phyloP scores from a whole-genome alignment of 140 eudicot genomes.

The Bidens hawaiensis region DNA sequence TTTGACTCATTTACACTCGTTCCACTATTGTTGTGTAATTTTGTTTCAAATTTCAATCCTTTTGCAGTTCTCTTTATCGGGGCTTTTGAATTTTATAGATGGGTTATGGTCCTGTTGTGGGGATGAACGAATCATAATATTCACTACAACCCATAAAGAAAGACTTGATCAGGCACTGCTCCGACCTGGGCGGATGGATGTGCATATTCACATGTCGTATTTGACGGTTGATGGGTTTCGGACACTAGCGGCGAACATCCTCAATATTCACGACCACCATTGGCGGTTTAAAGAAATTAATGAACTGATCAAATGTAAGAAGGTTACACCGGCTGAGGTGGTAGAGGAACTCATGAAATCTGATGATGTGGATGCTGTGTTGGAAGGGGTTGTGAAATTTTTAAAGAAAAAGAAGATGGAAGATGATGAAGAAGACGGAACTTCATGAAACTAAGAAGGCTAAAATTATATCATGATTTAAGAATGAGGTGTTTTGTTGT shows the following conservation, averaged over 20 bases:
- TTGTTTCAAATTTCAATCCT: neutral
- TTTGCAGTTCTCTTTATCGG: conserved; percentile 44
- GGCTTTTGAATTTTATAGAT: conserved; percentile 47
- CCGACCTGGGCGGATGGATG: conserved; percentile 50
- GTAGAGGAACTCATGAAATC: conserved; percentile 43
- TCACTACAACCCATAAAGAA: conserved; percentile 46
- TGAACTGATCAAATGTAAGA: conserved; percentile 22
- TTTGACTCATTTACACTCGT: too few relatives aligned
- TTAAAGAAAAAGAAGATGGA: conserved; percentile 32
- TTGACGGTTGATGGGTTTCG: conserved; percentile 31
- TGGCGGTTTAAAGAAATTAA: conserved; percentile 29
- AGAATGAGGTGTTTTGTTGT: too few relatives aligned
- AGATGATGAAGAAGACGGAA: neutral
- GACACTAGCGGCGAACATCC: conserved; percentile 36
- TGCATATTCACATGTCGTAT: conserved; percentile 50
- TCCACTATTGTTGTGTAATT: too few relatives aligned
- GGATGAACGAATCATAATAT: conserved; percentile 41
- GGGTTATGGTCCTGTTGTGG: conserved; percentile 61
- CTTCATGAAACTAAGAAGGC: conserved; percentile 10
- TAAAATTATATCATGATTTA: neutral
- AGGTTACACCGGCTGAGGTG: conserved; percentile 46
- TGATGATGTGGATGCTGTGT: conserved; percentile 25
- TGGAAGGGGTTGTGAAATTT: conserved; percentile 29
- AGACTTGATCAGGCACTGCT: conserved; percentile 41
- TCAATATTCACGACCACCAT: conserved; percentile 25